Base-by-base conservation (phyloP, 345 rosid species). In the Euphorbia peplus region DNA sequence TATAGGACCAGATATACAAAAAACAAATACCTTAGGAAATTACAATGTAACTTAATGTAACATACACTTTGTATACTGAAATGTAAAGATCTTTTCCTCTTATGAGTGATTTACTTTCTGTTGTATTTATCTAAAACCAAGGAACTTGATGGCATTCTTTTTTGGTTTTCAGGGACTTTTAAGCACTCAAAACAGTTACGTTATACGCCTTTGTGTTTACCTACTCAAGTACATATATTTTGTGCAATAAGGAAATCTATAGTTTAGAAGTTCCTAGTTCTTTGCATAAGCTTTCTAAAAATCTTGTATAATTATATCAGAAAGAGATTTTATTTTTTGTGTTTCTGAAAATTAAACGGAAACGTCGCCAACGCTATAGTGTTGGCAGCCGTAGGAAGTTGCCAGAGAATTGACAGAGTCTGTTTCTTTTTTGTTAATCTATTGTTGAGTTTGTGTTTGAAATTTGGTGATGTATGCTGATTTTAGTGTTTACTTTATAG, bases 101-200 rank as follows among this genome's bases (percentile, higher is more conserved):
- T 37, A 11, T 60, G 8, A 24, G 5, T 57, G 50, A 44, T 8
- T 19, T 30, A 15, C 2, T 2, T 59, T 30, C 25, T 16, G 9
- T 30, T 16, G 44, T 60, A 37, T 37, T 47, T 24, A 41, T 62
- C 15, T 21, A 29, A 28, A 62, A 60, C 8, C 19, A 39, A 61
- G 65, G 65, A 41, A 15, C 30, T 62, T 62, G 52, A 62, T 30
- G 52, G 8, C 28, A 21, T 41, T 18, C 48, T 8, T 62, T 62
- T 62, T 22, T 0, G 47, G n/a, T 60, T 37, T 37, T 35, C 42
- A 41, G 48, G 16, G 26, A 60, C 7, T 60, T 58, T 58, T 58
- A 16, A 26, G 28, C 22, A 21, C 11, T 21, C 9, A 11, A 56
- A 59, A 58, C 22, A 58, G 41, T 58, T 58, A 4, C 12, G 2